phyloP scores from a whole-genome alignment of 345 rosid genomes.

The Melastoma malabathricum region DNA sequence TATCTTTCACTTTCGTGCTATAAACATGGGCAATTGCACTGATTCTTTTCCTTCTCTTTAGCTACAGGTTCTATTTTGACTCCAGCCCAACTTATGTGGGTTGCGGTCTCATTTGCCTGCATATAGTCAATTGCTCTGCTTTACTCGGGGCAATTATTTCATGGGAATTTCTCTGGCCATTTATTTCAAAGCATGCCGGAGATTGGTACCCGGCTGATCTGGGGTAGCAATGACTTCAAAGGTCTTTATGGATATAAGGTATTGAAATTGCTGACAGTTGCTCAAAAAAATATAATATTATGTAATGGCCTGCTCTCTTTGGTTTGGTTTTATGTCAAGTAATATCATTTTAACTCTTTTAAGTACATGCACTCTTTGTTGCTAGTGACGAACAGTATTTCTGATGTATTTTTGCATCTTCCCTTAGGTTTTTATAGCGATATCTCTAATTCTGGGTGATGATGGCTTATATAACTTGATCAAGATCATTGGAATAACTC shows the following conservation, averaged over 20 bases:
- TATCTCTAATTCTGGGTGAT: conserved; percentile 81
- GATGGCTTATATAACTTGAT: conserved; percentile 81
- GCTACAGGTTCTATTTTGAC: conserved; percentile 75
- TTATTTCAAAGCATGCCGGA: conserved; percentile 57
- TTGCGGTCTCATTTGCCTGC: conserved; percentile 94
- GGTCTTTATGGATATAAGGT: conserved; percentile 95
- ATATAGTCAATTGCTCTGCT: conserved; percentile 79
- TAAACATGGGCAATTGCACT: neutral
- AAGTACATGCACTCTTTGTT: neutral
- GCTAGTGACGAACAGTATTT: neutral
- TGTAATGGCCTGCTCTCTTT: neutral
- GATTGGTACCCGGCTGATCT: conserved; percentile 87
- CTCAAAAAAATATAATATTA: neutral
- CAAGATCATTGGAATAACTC: conserved; percentile 55
- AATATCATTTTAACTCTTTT: too few species aligned
- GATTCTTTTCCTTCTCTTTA: conserved; percentile 2
- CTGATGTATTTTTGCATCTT: neutral
- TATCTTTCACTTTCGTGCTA: neutral
- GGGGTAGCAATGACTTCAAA: conserved; percentile 64
- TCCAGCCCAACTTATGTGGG: conserved; percentile 93
- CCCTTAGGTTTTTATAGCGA: conserved; percentile 72
- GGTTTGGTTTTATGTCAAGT: too few species aligned
- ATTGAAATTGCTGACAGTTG: neutral
- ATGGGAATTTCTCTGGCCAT: conserved; percentile 91
- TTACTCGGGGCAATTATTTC: conserved; percentile 85